These are phyloP conservation scores for Dryas integrifolia DNA, from an alignment of 331 rosid species.

Conservation along the genomic window DNA sequence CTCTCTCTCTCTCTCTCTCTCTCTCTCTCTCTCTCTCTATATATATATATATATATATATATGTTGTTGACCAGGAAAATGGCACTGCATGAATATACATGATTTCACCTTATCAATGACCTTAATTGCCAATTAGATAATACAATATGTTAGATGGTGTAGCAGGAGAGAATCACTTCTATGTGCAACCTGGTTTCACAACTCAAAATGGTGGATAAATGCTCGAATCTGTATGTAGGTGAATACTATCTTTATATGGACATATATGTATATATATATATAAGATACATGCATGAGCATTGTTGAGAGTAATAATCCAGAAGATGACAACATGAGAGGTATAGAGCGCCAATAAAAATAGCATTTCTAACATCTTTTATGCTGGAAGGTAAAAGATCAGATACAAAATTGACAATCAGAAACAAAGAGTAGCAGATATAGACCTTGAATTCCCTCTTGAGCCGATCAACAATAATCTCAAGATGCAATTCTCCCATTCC, in stretches of 20 bases:
- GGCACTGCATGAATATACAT: too few relatives aligned
- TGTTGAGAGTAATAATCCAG: not conserved
- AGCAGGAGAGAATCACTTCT: too few relatives aligned
- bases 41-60: too few relatives aligned
- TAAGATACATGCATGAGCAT: not conserved
- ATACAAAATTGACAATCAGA: not conserved
- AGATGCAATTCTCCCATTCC: constrained; percentile 99
- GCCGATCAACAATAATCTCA: constrained; percentile 91
- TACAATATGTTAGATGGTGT: too few relatives aligned
- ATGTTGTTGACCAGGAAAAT: too few relatives aligned
- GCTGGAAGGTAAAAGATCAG: not conserved
- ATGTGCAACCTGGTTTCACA: not conserved
- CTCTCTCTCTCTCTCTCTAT: too few relatives aligned
- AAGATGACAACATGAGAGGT: not conserved
- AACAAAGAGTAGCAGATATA: constrained; percentile 9
- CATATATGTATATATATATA: not conserved
- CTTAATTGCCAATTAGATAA: too few relatives aligned
- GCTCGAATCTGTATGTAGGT: not conserved
- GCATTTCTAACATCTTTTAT: not conserved
- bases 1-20: too few relatives aligned
- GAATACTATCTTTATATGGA: not conserved
- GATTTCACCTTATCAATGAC: too few relatives aligned
- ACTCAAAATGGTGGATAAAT: not conserved
- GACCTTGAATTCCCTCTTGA: constrained; percentile 95
- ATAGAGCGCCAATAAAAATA: not conserved